Evolutionary conservation across 768 basidiomycete genomes (phyloP), one percentile per base, ranked within the genome.

Genomic region (Xerocomus spinulosus): DNA sequence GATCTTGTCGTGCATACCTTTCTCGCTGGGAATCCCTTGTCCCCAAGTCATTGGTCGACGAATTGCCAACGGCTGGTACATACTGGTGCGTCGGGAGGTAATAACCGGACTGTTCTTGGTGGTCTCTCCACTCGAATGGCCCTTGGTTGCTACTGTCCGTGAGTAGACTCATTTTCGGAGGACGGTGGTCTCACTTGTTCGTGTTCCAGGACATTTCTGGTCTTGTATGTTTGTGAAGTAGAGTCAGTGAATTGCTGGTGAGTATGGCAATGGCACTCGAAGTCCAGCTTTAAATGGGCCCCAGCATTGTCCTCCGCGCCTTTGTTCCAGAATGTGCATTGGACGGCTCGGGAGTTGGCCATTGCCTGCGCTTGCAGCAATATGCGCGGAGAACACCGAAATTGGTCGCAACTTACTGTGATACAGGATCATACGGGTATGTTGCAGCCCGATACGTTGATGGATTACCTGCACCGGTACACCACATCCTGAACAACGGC

Each of bases 401-500:
- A 20, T 8, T 17, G 18, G 4, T 23, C 29, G 39, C 20, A 25
- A 18, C 23, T 1, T n/a, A 9, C 10, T 20, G 32, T 5, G 14
- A 53, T 62, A 60, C 59, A 62, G 59, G 53, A 62, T 46, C 25
- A 21, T 13, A 21, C 30, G 33, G 40, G 33, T 41, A 26, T 20
- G 9, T 41, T 32, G 34, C 37, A 36, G 3, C 1, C 13, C 18
- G 32, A 38, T 21, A 29, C 14, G 12, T 45, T 25, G 28, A 36
- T 24, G 28, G 35, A 37, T 38, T 29, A 5, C 21, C 10, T 33
- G 49, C 52, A 48, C 47, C 25, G n/a, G 50, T 36, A 32, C 15
- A 41, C 18, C 30, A 18, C 15, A 3, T 20, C 40, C n/a, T n/a
- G 24, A 21, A 30, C 25, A 40, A 39, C 35, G 39, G 39, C 15